Conservation (phyloP, 352 stramenopile species). For the Globisporangium canariense region DNA sequence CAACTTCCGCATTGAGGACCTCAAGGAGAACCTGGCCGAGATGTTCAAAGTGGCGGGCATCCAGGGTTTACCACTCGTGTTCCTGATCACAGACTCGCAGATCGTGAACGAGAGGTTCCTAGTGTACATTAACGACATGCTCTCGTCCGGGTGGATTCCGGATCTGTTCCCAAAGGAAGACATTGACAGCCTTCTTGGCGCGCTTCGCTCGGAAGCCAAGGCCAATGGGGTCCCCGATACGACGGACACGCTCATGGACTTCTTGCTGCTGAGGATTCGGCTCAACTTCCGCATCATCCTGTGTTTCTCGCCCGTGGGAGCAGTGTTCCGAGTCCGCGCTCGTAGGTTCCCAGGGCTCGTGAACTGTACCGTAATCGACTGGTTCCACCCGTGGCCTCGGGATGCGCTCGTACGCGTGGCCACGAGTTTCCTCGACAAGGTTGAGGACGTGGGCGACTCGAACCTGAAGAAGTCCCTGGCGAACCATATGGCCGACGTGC, state of each 20-base stretch:
- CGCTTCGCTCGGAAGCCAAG: slow-evolving; percentile 94
- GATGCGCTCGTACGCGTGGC: slow-evolving; percentile 97
- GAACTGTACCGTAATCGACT: slow-evolving; percentile 97
- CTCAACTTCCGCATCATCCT: slow-evolving; percentile 96
- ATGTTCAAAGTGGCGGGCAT: slow-evolving; percentile 96
- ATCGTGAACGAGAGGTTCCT: slow-evolving; percentile 98
- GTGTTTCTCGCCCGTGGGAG: slow-evolving; percentile 97
- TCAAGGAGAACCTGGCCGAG: slow-evolving; percentile 96
- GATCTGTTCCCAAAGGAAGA: slow-evolving; percentile 98
- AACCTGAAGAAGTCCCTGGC: slow-evolving; percentile 89
- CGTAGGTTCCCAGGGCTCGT: slow-evolving; percentile 96
- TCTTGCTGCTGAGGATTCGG: slow-evolving; percentile 92
- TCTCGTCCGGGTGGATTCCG: slow-evolving; percentile 94
- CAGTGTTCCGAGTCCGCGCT: slow-evolving; percentile 95
- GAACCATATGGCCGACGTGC: slow-evolving; percentile 97
- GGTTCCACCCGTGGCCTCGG: slow-evolving; percentile 97
- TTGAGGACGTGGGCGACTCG: slow-evolving; percentile 88
- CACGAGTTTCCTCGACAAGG: slow-evolving; percentile 93
- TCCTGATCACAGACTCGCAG: slow-evolving; percentile 98
- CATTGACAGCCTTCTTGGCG: slow-evolving; percentile 89
- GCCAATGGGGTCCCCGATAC: slow-evolving; percentile 92
- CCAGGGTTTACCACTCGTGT: slow-evolving; percentile 92
- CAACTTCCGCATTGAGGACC: slow-evolving; percentile 95
- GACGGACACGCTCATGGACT: slow-evolving; percentile 93
- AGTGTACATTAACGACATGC: slow-evolving; percentile 98